Base-by-base conservation (phyloP, 192 early-diverging fungal genomes). In the Neocallimastix lanati region DNA sequence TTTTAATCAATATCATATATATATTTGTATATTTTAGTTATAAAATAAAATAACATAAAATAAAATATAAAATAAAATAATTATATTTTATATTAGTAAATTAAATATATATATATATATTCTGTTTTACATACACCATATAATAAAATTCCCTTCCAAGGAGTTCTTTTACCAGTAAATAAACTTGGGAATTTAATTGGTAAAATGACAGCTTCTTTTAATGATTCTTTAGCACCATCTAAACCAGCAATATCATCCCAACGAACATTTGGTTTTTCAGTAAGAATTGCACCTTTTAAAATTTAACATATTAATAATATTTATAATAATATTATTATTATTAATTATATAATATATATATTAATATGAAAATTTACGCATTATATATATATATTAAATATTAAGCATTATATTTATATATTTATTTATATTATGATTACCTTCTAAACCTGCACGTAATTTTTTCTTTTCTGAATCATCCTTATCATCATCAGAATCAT, bases 181-280 rank as follows among this genome's bases (percentile, higher is more conserved):
- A 98, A 85, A 80, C 98, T 94, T 29, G 97, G 97, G 81, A 98
- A 98, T 83, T 94, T 96, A 78, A 98, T 96, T 6, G 97, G 97
- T 78, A 99, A 84, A 83, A 99, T 99, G 13, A 99, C 97, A 4
- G 97, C 97, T 86, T 99, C 96, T 84, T 99, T 97, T 37, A 99
- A 86, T 28, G 96, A 92, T 83, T 96, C 95, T 86, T 98, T 99
- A 37, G 96, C 96, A 11, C 87, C 91, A 77, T 98, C 96, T 84
- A 99, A 84, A 40, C 96, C 97, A 21, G 97, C 97, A 28, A 99
- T 94, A 83, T 99, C 97, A 12, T 94, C 92, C 97, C 97, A 99
- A 78, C 89, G 92, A 40, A 99, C 92, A 83, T 98, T 97, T 35
- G 97, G 96, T 80, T 96, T 99, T 82, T 99, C 96, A 79, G 90